Conservation (phyloP, 495 filamentous ascomycete species). For the Neurospora africana region DNA sequence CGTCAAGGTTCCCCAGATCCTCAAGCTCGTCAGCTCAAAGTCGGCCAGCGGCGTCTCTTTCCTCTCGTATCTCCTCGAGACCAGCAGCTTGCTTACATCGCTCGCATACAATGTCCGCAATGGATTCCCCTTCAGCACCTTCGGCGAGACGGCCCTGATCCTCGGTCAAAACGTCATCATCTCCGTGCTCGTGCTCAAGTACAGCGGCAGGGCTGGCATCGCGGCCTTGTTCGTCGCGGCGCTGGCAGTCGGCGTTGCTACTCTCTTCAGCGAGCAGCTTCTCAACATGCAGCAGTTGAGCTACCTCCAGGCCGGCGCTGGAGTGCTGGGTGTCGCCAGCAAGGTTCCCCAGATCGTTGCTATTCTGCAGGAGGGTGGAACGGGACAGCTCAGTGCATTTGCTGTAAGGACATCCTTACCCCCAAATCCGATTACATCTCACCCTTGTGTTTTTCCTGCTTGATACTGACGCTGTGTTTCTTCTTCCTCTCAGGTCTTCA, state of each 20-base stretch:
- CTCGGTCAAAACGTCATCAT: constrained; percentile 86
- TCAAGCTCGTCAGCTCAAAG: constrained; percentile 73
- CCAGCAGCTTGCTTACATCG: constrained; percentile 68
- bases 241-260: constrained; percentile 53
- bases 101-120: constrained; percentile 84
- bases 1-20: constrained; percentile 91
- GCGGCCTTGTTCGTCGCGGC: constrained; percentile 69
- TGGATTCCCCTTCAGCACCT: constrained; percentile 90
- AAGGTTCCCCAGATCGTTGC: constrained; percentile 87
- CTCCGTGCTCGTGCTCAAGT: constrained; percentile 70
- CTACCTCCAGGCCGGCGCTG: constrained; percentile 76
- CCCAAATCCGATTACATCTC: neutral
- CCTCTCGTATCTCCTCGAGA: constrained; percentile 85
- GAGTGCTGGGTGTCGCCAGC: constrained; percentile 69
- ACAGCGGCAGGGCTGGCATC: constrained; percentile 46
- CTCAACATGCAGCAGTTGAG: constrained; percentile 58
- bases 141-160: constrained; percentile 86
- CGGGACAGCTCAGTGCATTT: constrained; percentile 92
- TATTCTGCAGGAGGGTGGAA: constrained; percentile 73
- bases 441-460: neutral
- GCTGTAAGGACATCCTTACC: constrained; percentile 50
- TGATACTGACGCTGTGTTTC: neutral
- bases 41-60: constrained; percentile 79
- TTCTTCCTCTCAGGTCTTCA: constrained; percentile 64
- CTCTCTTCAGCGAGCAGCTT: constrained; percentile 57